A percentile compares a stretch with the other conserved stretches of the same genome.
Evolutionary conservation across 2,329 filamentous ascomycete genomes (phyloP).

Genomic region (Chaetomium olivaceum): DNA sequence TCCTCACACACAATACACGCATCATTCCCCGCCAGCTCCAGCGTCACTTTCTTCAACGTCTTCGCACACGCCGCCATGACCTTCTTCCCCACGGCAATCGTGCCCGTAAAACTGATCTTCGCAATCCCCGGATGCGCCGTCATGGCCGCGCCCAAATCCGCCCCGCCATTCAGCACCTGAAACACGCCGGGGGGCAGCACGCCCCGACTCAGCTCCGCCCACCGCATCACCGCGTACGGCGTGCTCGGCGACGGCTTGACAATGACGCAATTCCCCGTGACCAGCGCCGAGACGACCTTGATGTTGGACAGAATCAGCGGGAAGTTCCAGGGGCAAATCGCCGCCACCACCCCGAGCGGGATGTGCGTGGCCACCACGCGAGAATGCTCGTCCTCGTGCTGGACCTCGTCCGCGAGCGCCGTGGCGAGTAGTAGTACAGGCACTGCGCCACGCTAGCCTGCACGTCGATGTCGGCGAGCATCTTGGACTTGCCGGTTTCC

Average conservation of each 20-base stretch:
- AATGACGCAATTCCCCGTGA: slow-evolving; percentile 56
- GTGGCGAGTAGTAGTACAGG: slow-evolving; percentile 42
- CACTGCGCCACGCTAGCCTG: slow-evolving; percentile 42
- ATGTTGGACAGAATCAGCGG: slow-evolving; percentile 49
- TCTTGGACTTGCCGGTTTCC: slow-evolving; percentile 52
- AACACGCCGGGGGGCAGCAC: slow-evolving; percentile 58
- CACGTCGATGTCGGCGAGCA: slow-evolving; percentile 44
- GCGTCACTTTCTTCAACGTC: slow-evolving; percentile 55
- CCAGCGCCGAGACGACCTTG: slow-evolving; percentile 52
- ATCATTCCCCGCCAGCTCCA: slow-evolving; percentile 58
- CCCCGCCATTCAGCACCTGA: slow-evolving; percentile 56
- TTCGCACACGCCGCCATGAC: slow-evolving; percentile 44
- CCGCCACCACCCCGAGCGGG: slow-evolving; percentile 53
- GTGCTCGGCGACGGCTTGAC: slow-evolving; percentile 61
- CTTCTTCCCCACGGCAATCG: slow-evolving; percentile 49
- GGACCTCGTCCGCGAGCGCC: slow-evolving; percentile 47
- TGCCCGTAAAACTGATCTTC: slow-evolving; percentile 62
- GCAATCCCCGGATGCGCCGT: slow-evolving; percentile 55
- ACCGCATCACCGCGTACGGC: slow-evolving; percentile 53
- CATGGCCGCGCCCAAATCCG: slow-evolving; percentile 54
- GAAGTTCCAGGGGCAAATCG: slow-evolving; percentile 64
- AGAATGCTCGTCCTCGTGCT: slow-evolving; percentile 48
- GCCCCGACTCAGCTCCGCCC: slow-evolving; percentile 50
- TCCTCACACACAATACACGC: slow-evolving; percentile 55
- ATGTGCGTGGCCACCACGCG: slow-evolving; percentile 46